A percentile compares a stretch with the other conserved stretches of the same genome.
phyloP scores from a whole-genome alignment of 1,284 basidiomycete species.

The Trametes sp. region DNA sequence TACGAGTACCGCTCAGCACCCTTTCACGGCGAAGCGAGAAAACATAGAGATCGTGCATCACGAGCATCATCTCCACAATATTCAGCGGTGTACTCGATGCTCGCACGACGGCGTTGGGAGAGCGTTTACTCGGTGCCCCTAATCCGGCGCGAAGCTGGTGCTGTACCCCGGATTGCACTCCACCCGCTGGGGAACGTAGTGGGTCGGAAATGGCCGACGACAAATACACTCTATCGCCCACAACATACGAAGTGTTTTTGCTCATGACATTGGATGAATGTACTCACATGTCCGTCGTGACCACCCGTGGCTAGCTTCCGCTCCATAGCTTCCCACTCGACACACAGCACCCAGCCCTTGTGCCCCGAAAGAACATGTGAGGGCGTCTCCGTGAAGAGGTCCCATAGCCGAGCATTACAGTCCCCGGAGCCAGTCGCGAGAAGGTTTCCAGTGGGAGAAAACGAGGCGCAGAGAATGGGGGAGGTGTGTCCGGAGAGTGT shows the following conservation, averaged over 20 bases:
- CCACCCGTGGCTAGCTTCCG: conserved; percentile 91
- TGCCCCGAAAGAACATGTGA: conserved; percentile 87
- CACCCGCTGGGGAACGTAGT: no score
- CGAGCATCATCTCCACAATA: no score
- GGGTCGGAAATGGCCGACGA: no score
- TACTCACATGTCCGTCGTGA: conserved; percentile 84
- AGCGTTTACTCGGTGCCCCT: no score
- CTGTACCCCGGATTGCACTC: background rate
- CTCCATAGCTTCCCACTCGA: conserved; percentile 97
- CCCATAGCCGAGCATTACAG: conserved; percentile 93
- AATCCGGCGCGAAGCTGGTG: background rate
- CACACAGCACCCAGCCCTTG: conserved; percentile 54
- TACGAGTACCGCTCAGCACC: background rate
- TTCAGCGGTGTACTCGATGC: no score
- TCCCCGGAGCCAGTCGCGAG: conserved; percentile 97
- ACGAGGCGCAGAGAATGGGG: conserved; percentile 94
- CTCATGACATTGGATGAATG: background rate
- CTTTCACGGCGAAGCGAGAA: background rate
- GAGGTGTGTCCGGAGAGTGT: conserved; percentile 92
- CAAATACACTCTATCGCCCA: no score
- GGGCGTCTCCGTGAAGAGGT: conserved; percentile 93
- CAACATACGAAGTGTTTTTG: no score
- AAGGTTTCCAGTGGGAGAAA: conserved; percentile 91
- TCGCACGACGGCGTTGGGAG: no score
- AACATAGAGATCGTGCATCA: background rate